Evolutionary conservation across 2,329 filamentous ascomycete species (phyloP), one percentile per base, ranked within the genome.

Genomic region (Xylariaceae sp.): DNA sequence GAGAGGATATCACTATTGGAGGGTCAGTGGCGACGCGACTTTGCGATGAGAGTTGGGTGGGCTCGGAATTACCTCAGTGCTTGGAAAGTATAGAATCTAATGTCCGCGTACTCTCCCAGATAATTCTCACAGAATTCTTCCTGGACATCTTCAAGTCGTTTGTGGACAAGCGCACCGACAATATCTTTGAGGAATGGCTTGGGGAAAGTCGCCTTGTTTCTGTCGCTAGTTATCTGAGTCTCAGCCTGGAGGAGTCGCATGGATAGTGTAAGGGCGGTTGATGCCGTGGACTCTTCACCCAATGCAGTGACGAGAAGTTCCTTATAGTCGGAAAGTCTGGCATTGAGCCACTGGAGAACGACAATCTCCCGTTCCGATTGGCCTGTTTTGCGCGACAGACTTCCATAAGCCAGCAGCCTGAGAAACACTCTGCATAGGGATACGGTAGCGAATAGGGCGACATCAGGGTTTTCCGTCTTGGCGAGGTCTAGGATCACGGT

Each of bases 241-340:
- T 95, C 89, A 49, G 87, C 86, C 74, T 95, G 94, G 61, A 95
- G 74, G 47, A 95, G 72, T 53, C 87, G 85, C 91, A 96, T 95
- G 54, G 85, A 80, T 47, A 96, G 74, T 0, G 87, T 89, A 64
- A 97, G 72, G 8, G 84, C 86, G 12, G 87, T 88, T 43, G 81
- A 78, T 59, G 89, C 83, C n/a, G 84, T 73, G 3, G 80, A 75
- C 57, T 87, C 80, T 9, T 82, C 79, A 53, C 78, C 72, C 45
- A 96, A 74, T 60, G 89, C 78, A 2, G 71, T 70, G 31, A 87
- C 64, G 41, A 96, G 72, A 3, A 79, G 71, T 31, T 74, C 71
- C 66, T 87, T 83, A 69, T 89, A 95, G 63, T 91, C 87, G 5
- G 78, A 75, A 63, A 90, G 83, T 60, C 86, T 80, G 60, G 86